phyloP scores from a whole-genome alignment of 176 grass and related monocot species.

The Panicum miliaceum region DNA sequence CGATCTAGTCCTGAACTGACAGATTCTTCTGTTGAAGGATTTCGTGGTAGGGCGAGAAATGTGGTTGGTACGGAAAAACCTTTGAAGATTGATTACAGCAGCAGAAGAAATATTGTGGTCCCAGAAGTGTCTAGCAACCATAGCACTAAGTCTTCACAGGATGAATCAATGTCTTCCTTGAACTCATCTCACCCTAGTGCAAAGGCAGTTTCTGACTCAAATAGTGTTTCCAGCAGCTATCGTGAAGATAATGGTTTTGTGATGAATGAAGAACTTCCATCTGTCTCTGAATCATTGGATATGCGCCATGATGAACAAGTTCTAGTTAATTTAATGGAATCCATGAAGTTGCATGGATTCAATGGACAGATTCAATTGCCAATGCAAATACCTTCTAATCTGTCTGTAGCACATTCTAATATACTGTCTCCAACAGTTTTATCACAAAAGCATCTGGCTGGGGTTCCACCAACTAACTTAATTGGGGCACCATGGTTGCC shows the following conservation, averaged over 20 bases:
- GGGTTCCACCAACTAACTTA: conserved; percentile 62
- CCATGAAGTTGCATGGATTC: conserved; percentile 74
- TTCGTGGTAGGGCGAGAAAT: conserved; percentile 49
- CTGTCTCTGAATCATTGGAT: conserved; percentile 71
- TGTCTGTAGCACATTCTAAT: conserved; percentile 54
- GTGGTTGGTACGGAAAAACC: conserved; percentile 52
- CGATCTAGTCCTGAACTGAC: conserved; percentile 88
- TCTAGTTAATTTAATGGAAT: conserved; percentile 77
- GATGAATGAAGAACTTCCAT: conserved; percentile 68
- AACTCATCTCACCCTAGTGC: conserved; percentile 59
- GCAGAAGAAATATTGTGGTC: conserved; percentile 58
- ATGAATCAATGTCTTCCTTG: conserved; percentile 60
- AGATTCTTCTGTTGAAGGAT: conserved; percentile 66
- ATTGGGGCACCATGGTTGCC: conserved; percentile 58
- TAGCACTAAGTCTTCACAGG: conserved; percentile 65
- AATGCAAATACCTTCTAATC: conserved; percentile 59
- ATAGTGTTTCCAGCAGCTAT: conserved; percentile 75
- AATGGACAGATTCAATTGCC: conserved; percentile 71
- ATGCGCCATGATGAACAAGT: conserved; percentile 73
- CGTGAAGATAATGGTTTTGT: conserved; percentile 63
- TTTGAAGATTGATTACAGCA: conserved; percentile 55
- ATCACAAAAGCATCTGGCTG: conserved; percentile 60
- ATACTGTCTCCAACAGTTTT: conserved; percentile 57
- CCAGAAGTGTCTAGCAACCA: conserved; percentile 59
- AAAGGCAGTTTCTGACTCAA: conserved; percentile 66